Evolutionary conservation across 192 early-diverging fungal species (phyloP), one percentile per base, ranked within the genome.

Genomic region (Rhizophagus sp.): DNA sequence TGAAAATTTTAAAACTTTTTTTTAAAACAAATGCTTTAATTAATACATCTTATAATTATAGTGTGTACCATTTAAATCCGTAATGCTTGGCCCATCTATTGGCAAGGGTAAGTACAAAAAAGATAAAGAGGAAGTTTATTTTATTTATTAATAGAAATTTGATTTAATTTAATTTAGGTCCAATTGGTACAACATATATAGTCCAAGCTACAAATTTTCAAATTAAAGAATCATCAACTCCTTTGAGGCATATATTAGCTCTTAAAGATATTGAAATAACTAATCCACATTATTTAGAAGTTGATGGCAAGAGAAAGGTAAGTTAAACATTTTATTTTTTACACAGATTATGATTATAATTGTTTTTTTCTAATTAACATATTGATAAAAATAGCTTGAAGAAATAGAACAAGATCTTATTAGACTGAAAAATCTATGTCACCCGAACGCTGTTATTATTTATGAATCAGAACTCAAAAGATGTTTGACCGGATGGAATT

Each of bases 401-500:
- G 89, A 90, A 34, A 82, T 90, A 2, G 89, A 90, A 76, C 79
- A 84, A 52, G 89, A 91, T 80, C 80, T 93, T 30, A 88, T 90
- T n/a, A 83, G 85, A 36, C 71, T 94, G 10, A 85, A 87, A 52
- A 73, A 86, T 13, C 85, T 93, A 22, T 84, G 89, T 30, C 91
- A 93, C 75, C 86, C 85, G 15, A 87, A 92, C 65, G 84, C 91
- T 49, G 84, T 89, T 17, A 81, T 86, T 1, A 87, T 92, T 34
- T 88, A 91, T 65, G 91, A 90, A 39, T 87, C 88, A 7, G 86
- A 85, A 34, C 77, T 92, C 39, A 89, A 89, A 41, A 82, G 84
- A 13, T 75, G 76, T 4, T 25, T 34, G 4, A 62, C 71, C 15
- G 84, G 81, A 33, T 89, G 88, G 88, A 72, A 82, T 22, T 75